Evolutionary conservation across 805 yeast species (phyloP).

Genomic region (Danielia reshetovae): DNA sequence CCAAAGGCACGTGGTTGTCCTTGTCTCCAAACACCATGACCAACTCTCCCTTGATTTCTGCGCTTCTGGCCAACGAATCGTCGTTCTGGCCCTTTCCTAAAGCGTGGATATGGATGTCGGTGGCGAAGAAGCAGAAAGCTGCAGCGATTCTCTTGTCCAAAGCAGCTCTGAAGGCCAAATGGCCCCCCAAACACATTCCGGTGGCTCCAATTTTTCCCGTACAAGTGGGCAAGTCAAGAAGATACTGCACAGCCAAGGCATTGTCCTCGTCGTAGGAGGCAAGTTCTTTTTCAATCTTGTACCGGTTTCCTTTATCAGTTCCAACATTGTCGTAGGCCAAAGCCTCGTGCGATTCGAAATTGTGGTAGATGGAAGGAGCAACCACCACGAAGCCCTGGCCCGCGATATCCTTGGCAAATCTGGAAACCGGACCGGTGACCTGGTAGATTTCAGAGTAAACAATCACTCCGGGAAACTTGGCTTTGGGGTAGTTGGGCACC

Average conservation of each 20-base stretch:
- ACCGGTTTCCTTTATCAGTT: conserved; percentile 68
- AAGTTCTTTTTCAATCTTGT: conserved; percentile 63
- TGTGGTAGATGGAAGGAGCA: conserved; percentile 79
- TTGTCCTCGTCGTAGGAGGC: conserved; percentile 76
- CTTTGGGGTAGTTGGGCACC: conserved; percentile 69
- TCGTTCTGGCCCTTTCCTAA: conserved; percentile 63
- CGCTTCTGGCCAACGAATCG: conserved; percentile 57
- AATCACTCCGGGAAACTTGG: conserved; percentile 76
- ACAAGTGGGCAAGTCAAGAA: conserved; percentile 54
- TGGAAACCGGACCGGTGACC: conserved; percentile 75
- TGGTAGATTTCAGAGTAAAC: conserved; percentile 81
- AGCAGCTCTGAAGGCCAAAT: conserved; percentile 67
- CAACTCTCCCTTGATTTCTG: conserved; percentile 56
- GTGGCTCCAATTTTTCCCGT: conserved; percentile 75
- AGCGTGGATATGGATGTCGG: conserved; percentile 69
- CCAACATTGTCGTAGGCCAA: conserved; percentile 69
- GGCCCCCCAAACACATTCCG: conserved; percentile 88
- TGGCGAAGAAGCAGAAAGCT: conserved; percentile 72
- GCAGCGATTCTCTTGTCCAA: conserved; percentile 63
- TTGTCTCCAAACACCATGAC: conserved; percentile 72
- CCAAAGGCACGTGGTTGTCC: conserved; percentile 77
- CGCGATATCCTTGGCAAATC: conserved; percentile 76
- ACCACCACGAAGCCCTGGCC: conserved; percentile 75
- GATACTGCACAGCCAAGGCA: conserved; percentile 58
- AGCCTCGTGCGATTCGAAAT: conserved; percentile 61